These are phyloP conservation scores for Candida boleticola DNA, from an alignment of 805 yeast genomes.

Conservation along the genomic window DNA sequence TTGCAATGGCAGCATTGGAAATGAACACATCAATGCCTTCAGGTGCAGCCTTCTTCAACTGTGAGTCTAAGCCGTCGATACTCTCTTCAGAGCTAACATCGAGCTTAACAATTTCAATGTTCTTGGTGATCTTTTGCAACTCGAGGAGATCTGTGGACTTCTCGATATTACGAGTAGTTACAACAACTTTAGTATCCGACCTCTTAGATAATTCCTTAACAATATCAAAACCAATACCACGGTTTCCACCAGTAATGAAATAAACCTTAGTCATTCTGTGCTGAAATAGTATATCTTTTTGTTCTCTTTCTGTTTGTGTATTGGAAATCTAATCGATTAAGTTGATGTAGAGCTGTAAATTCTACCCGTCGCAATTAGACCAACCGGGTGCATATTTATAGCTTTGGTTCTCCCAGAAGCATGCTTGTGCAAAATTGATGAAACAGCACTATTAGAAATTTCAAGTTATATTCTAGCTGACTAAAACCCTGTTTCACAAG, in stretches of 20 bases:
- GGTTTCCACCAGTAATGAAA: constrained; percentile 41
- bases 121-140: constrained; percentile 8
- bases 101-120: constrained; percentile 19
- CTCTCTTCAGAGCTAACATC: constrained; percentile 16
- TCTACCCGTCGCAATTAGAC: too few species aligned
- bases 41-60: constrained; percentile 9
- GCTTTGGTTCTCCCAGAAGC: too few species aligned
- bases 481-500: too few species aligned
- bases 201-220: constrained; percentile 20
- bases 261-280: constrained; percentile 15
- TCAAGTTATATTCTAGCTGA: too few species aligned
- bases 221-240: constrained; percentile 39
- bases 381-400: too few species aligned
- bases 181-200: constrained; percentile 19
- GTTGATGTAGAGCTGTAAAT: too few species aligned
- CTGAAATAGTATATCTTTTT: too few species aligned
- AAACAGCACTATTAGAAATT: too few species aligned
- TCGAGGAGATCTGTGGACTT: constrained; percentile 7
- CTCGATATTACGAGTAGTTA: constrained; percentile 13
- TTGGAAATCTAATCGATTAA: too few species aligned
- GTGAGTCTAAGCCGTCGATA: constrained; percentile 11
- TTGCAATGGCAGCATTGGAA: constrained; percentile 28
- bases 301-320: neutral
- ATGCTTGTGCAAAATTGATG: too few species aligned
- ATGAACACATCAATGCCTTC: constrained; percentile 31